Conservation (phyloP, 345 rosid species). For the Rhizophora mangle region DNA sequence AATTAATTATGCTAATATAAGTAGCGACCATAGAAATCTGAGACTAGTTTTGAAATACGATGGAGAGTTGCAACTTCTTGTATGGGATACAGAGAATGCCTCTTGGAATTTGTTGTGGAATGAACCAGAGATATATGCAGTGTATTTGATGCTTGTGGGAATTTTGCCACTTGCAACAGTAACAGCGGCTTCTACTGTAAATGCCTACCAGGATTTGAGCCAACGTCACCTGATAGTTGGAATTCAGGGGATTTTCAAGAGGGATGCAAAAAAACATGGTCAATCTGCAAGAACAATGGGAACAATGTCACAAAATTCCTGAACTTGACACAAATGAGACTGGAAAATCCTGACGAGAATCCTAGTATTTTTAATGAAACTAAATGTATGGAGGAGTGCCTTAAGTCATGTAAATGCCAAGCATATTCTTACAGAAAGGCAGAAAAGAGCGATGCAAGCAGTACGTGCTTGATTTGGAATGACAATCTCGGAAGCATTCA, state of each 20-base stretch:
- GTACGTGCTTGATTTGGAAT: conserved; percentile 57
- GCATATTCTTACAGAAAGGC: conserved; percentile 27
- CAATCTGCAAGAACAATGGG: background rate
- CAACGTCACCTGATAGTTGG: conserved; percentile 23
- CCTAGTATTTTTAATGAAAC: fast-evolving
- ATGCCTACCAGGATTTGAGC: conserved; percentile 49
- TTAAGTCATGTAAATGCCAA: conserved; percentile 21
- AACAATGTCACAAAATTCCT: conserved; percentile 5
- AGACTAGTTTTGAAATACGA: conserved; percentile 38
- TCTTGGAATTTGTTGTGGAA: conserved; percentile 33
- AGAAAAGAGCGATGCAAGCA: background rate
- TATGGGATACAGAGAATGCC: background rate
- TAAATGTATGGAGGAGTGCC: conserved; percentile 24
- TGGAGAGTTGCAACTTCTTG: conserved; percentile 32
- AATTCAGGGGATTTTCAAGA: conserved; percentile 16
- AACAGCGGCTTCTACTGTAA: conserved; percentile 20
- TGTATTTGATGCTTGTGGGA: conserved; percentile 34
- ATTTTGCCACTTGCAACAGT: conserved; percentile 38
- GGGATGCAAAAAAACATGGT: conserved; percentile 31
- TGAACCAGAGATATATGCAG: conserved; percentile 40
- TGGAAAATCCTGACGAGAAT: background rate
- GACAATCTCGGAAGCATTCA: conserved; percentile 51
- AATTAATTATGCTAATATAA: no score
- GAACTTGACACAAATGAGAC: conserved; percentile 18
- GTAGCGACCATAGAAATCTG: no score